Conservation (phyloP, 495 filamentous ascomycete species). For the Aspergillus nidulans region DNA sequence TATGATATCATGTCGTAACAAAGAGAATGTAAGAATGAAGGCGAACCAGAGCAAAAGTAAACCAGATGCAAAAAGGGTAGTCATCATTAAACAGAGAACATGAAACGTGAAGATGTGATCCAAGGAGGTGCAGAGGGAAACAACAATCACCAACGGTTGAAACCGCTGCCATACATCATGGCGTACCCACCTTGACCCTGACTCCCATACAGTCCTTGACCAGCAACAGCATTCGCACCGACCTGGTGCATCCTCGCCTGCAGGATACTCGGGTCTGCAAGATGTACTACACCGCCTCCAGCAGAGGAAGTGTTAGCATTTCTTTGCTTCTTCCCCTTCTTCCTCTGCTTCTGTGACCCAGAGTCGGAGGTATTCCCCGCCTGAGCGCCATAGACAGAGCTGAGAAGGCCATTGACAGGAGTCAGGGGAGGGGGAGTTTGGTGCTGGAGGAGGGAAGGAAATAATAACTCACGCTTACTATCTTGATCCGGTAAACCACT, state of each 20-base stretch:
- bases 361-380: slow-evolving; percentile 77
- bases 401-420: slow-evolving; percentile 81
- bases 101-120: slow-evolving; percentile 12
- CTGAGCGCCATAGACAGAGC: slow-evolving; percentile 86
- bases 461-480: slow-evolving; percentile 91
- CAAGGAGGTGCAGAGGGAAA: slow-evolving; percentile 20
- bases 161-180: slow-evolving; percentile 80
- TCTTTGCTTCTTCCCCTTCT: slow-evolving; percentile 99
- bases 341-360: slow-evolving; percentile 91
- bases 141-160: slow-evolving; percentile 65
- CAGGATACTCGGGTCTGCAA: slow-evolving; percentile 99
- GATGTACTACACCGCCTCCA: slow-evolving; percentile 97
- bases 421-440: slow-evolving; percentile 82
- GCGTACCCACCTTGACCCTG: slow-evolving; percentile 99
- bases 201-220: slow-evolving; percentile 82
- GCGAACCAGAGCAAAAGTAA: slow-evolving; percentile 8
- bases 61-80: slow-evolving; percentile 19
- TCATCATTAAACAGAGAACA: slow-evolving; percentile 17
- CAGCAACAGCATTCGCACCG: slow-evolving; percentile 60
- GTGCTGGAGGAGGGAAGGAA: slow-evolving; percentile 80
- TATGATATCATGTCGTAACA: slow-evolving; percentile 38
- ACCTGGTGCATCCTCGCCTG: slow-evolving; percentile 94
- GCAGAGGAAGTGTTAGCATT: slow-evolving; percentile 99
- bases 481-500: slow-evolving; percentile 65
- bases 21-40: slow-evolving; percentile 15